phyloP scores from a whole-genome alignment of 345 rosid genomes.

The Populus simonii region DNA sequence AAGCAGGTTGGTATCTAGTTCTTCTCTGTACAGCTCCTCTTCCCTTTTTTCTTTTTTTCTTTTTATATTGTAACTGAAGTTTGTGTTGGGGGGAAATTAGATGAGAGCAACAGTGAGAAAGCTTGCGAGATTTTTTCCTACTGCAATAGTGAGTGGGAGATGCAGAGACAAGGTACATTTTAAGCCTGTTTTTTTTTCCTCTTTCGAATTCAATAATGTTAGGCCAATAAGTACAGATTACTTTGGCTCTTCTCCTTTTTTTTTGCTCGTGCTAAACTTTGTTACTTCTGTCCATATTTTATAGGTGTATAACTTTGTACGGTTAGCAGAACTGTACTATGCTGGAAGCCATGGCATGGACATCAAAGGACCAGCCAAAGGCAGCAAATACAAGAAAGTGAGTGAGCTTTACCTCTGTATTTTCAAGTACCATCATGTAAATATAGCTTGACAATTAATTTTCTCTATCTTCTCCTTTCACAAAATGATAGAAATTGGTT shows the following conservation, averaged over 20 bases:
- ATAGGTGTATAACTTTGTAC: conserved; percentile 49
- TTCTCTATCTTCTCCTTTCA: conserved; percentile 1
- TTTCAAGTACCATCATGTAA: not conserved
- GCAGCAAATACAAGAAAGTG: conserved; percentile 30
- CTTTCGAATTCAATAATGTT: not conserved
- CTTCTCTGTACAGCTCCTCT: not conserved
- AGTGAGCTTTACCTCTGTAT: conserved; percentile 15
- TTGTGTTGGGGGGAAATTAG: conserved; percentile 20
- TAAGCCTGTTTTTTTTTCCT: not conserved
- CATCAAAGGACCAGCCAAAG: conserved; percentile 44
- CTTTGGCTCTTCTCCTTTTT: not conserved
- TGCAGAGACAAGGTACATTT: conserved; percentile 57
- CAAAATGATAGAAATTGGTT: not conserved
- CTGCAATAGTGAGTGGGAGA: conserved; percentile 64
- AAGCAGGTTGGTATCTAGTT: conserved; percentile 39
- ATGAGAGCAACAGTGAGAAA: conserved; percentile 60
- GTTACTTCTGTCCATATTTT: not conserved
- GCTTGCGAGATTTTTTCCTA: conserved; percentile 53
- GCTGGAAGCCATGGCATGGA: conserved; percentile 75
- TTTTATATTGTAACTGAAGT: not conserved
- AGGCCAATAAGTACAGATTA: not conserved
- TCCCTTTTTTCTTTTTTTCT: no score
- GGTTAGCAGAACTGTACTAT: conserved; percentile 38
- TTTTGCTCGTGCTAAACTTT: not conserved
- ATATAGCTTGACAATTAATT: conserved; percentile 16